Evolutionary conservation across 352 stramenopile genomes (phyloP), one percentile per base, ranked within the genome.

Genomic region (Globisporangium megalacanthum): DNA sequence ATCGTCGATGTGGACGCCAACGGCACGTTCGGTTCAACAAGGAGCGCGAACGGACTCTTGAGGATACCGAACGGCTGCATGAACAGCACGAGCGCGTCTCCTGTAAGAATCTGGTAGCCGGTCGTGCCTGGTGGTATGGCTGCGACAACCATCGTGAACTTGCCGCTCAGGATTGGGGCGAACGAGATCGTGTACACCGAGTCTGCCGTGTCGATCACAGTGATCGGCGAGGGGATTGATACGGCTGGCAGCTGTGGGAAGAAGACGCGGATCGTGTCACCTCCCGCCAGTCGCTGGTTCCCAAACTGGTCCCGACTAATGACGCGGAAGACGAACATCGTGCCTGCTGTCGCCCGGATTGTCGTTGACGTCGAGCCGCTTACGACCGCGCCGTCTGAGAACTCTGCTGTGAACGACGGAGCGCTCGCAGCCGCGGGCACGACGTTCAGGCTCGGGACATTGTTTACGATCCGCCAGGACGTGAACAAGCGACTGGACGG

Each of bases 401-500:
- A 84, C 45, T 69, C 66, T 7, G 72, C 55, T 4, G 75, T 79
- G 57, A 83, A 86, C 3, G 64, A 67, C 4, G 69, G 64, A 25
- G 70, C 56, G 20, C 64, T 45, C 14, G 74, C 49, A 20, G 14
- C 29, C 4, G 57, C 63, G 17, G 77, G 77, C 4, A 73, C 59
- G 39, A 86, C 61, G 52, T 75, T 49, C 15, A 86, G 64, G 11
- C 58, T 37, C 14, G 79, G 78, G 0, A 86, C 64, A 48, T 88
- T 83, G 46, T 86, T 85, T 8, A 72, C 60, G 13, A 90, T 77
- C 17, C 49, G 53, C 73, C 79, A 88, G 0, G 60, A 71, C 17
- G 79, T 85, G 51, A 79, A 87, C 4, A 87, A 57, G 5, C 61
- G 61, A 37, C 50, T 69, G 1, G 73, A 51, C 11, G 76, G 65